A percentile compares a stretch with the other conserved stretches of the same genome.
These are phyloP conservation scores for Tylopilus plumbeoviolaceoides DNA, from an alignment of 768 basidiomycete species.

Conservation along the genomic window DNA sequence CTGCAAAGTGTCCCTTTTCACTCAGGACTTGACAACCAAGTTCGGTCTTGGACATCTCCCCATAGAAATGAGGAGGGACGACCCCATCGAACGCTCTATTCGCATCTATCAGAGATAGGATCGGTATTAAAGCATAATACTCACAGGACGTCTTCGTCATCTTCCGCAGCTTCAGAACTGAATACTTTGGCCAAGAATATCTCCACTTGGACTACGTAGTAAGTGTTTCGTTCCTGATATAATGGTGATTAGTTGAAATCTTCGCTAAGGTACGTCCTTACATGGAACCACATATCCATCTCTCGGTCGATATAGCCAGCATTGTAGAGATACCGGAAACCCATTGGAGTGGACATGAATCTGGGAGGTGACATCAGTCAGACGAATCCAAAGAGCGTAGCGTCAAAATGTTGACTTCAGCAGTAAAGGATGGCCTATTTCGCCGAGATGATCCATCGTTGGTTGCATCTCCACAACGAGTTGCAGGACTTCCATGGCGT, in stretches of 20 bases:
- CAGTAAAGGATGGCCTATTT: slow-evolving; percentile 83
- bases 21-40: slow-evolving; percentile 88
- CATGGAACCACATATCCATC: slow-evolving; percentile 96
- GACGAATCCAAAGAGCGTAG: not conserved
- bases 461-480: slow-evolving; percentile 94
- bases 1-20: slow-evolving; percentile 86
- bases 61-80: slow-evolving; percentile 94
- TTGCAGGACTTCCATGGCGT: slow-evolving; percentile 77
- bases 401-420: slow-evolving; percentile 58
- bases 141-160: slow-evolving; percentile 66
- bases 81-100: slow-evolving; percentile 75
- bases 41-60: slow-evolving; percentile 95
- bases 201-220: slow-evolving; percentile 92
- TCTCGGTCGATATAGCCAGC: slow-evolving; percentile 92
- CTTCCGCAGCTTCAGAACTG: slow-evolving; percentile 46
- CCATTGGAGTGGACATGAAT: slow-evolving; percentile 91
- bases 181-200: slow-evolving; percentile 84
- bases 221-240: slow-evolving; percentile 81
- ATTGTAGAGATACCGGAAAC: slow-evolving; percentile 89
- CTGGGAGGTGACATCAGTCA: slow-evolving; percentile 36
- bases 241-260: slow-evolving; percentile 5
- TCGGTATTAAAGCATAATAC: slow-evolving; percentile 13
- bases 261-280: slow-evolving; percentile 35
- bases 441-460: slow-evolving; percentile 91
- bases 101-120: not conserved